These are phyloP conservation scores for Sporothrix phasma DNA, from an alignment of 2,329 filamentous ascomycete species.

Conservation along the genomic window DNA sequence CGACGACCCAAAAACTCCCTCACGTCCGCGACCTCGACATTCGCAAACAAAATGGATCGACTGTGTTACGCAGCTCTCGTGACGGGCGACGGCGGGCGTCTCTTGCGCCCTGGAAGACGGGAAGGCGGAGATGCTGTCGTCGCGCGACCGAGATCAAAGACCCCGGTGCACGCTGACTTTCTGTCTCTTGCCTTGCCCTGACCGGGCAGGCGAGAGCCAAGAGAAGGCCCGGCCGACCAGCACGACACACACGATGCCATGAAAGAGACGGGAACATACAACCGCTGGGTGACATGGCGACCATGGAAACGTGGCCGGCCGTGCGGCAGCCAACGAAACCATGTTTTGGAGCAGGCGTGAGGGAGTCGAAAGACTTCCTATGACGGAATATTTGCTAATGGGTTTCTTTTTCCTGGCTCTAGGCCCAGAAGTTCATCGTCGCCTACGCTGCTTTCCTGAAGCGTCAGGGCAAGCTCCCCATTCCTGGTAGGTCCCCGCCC, in stretches of 20 bases:
- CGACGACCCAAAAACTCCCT: constrained; percentile 6
- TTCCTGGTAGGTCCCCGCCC: constrained; percentile 52
- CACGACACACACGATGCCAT: neutral
- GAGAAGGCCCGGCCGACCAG: neutral
- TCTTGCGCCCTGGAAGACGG: neutral
- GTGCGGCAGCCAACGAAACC: constrained; percentile 19
- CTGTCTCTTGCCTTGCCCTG: neutral
- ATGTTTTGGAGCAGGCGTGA: constrained; percentile 54
- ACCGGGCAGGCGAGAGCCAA: neutral
- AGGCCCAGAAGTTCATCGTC: constrained; percentile 80
- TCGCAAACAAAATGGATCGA: constrained; percentile 4
- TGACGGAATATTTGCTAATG: constrained; percentile 64
- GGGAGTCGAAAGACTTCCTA: constrained; percentile 62
- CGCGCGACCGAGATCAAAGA: neutral
- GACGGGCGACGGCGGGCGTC: neutral
- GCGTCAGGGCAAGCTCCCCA: constrained; percentile 86
- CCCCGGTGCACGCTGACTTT: neutral
- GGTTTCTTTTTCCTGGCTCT: constrained; percentile 34
- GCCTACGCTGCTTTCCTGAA: constrained; percentile 85
- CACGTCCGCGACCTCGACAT: constrained; percentile 4
- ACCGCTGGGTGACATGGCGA: neutral
- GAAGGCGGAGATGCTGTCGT: neutral
- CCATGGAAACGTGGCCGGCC: neutral
- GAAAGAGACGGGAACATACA: neutral
- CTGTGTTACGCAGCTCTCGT: neutral